These are phyloP conservation scores for Bipolaris oryzae DNA, from an alignment of 2,329 filamentous ascomycete genomes.

Conservation along the genomic window DNA sequence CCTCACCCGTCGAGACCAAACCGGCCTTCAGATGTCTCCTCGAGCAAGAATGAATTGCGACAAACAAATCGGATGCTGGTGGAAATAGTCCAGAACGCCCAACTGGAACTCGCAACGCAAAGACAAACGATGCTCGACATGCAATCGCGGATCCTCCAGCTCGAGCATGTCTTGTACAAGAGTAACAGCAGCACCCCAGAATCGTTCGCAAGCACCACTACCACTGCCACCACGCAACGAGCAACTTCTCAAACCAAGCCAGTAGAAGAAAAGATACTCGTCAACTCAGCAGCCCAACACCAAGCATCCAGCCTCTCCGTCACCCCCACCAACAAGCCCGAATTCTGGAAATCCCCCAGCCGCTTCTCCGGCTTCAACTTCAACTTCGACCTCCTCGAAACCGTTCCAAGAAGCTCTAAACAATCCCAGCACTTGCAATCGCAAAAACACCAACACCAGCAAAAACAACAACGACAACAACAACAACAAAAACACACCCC, in stretches of 20 bases:
- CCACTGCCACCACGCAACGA: background rate
- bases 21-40: conserved; percentile 29
- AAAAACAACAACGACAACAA: too few relatives aligned
- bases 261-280: conserved; percentile 7
- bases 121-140: conserved; percentile 37
- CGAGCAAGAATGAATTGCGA: conserved; percentile 34
- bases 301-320: conserved; percentile 35
- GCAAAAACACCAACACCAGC: too few relatives aligned
- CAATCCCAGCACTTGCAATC: background rate
- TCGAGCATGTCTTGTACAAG: conserved; percentile 23
- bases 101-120: conserved; percentile 34
- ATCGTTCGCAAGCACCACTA: background rate
- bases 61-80: conserved; percentile 35
- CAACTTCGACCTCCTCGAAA: conserved; percentile 25
- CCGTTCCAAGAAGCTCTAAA: conserved; percentile 2
- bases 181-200: conserved; percentile 1
- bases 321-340: conserved; percentile 32
- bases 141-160: conserved; percentile 35
- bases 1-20: conserved; percentile 19
- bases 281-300: conserved; percentile 31
- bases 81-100: conserved; percentile 39
- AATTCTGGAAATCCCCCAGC: conserved; percentile 34
- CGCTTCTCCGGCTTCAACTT: conserved; percentile 39
- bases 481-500: too few relatives aligned
- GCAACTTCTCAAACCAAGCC: conserved; percentile 16